phyloP scores from a whole-genome alignment of 2,329 filamentous ascomycete species.

The Sphaerostilbella broomeana region DNA sequence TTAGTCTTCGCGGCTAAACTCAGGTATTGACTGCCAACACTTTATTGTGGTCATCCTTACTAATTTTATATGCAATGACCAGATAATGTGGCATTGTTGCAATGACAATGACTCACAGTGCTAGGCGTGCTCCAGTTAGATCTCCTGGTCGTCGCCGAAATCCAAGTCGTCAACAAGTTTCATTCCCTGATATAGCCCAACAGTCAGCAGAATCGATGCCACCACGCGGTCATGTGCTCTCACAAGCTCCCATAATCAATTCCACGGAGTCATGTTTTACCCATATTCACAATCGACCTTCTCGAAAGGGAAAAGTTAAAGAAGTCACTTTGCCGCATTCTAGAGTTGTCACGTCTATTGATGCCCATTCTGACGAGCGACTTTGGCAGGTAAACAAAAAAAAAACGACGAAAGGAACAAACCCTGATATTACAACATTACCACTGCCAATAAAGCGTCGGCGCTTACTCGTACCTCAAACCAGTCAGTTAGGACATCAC shows the following conservation, averaged over 20 bases:
- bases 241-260: not conserved
- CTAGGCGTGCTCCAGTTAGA: constrained; percentile 14
- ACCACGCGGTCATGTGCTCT: not conserved
- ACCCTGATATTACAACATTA: constrained; percentile 13
- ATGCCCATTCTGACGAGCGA: too few relatives aligned
- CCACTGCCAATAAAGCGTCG: constrained; percentile 13
- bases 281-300: not conserved
- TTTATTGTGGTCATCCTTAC: too few relatives aligned
- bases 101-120: constrained; percentile 26
- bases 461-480: not conserved
- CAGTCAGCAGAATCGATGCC: constrained; percentile 1
- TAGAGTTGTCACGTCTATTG: constrained; percentile 8
- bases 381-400: too few relatives aligned
- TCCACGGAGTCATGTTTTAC: not conserved
- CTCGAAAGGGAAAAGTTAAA: not conserved
- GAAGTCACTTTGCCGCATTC: not conserved
- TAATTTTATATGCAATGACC: too few relatives aligned
- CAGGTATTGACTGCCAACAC: too few relatives aligned
- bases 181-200: not conserved
- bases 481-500: constrained; percentile 4
- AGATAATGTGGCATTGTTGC: constrained; percentile 1
- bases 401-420: constrained; percentile 2
- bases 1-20: too few relatives aligned
- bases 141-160: constrained; percentile 20
- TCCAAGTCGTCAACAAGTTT: constrained; percentile 4